A percentile compares a stretch with the other conserved stretches of the same genome.
Evolutionary conservation across 768 basidiomycete genomes (phyloP).

Genomic region (Cubamyces lactineus): DNA sequence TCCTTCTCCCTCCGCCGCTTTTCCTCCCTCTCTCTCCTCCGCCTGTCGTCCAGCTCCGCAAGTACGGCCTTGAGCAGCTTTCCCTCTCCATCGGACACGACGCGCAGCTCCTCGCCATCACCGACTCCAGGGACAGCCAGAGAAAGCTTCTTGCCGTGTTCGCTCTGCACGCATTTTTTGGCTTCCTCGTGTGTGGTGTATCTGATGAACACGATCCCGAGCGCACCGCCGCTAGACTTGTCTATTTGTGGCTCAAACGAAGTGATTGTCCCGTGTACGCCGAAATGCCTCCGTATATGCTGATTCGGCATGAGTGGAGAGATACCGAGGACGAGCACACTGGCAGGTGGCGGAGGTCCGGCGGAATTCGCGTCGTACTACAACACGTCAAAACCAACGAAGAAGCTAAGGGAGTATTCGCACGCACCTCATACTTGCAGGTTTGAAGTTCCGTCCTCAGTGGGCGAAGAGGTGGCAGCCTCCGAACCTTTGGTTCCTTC

Average conservation of each 20-base stretch:
- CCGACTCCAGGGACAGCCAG: conserved; percentile 36
- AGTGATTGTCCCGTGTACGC: conserved; percentile 58
- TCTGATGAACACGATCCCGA: conserved; percentile 81
- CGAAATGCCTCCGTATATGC: conserved; percentile 68
- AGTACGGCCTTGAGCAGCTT: conserved; percentile 63
- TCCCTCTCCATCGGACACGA: conserved; percentile 82
- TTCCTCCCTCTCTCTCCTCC: conserved; percentile 51
- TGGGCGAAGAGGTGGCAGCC: conserved; percentile 33
- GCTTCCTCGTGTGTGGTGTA: conserved; percentile 72
- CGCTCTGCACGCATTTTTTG: conserved; percentile 60
- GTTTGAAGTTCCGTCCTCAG: conserved; percentile 46
- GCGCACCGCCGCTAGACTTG: conserved; percentile 73
- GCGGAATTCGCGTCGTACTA: conserved; percentile 79
- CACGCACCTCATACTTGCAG: conserved; percentile 59
- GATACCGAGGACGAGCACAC: conserved; percentile 73
- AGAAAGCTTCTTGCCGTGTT: conserved; percentile 66
- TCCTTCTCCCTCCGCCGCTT: conserved; percentile 49
- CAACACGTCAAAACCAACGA: not conserved
- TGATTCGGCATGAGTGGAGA: conserved; percentile 70
- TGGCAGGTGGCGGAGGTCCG: conserved; percentile 71
- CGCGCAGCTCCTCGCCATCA: conserved; percentile 67
- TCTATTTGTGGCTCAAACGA: conserved; percentile 82
- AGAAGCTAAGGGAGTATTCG: conserved; percentile 8
- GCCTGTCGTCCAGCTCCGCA: conserved; percentile 59
- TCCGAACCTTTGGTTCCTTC: conserved; percentile 43